Base-by-base conservation (phyloP, 2,329 filamentous ascomycete species). In the Curvularia verruculosa region DNA sequence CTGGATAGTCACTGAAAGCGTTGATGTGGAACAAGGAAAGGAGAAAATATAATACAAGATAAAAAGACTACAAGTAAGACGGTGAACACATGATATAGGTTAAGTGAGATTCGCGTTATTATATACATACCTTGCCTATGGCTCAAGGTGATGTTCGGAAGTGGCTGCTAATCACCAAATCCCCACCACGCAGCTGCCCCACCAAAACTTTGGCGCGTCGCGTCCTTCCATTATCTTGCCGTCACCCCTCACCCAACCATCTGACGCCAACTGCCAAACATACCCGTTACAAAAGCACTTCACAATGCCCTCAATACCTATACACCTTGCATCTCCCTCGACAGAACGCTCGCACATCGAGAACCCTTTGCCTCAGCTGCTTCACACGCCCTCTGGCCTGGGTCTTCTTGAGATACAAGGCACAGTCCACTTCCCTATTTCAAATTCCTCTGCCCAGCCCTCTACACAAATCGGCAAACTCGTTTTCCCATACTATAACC, bases 381-480 rank as follows among this genome's bases (percentile, higher is more conserved):
- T 98, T 15, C 90, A 93, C 67, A 97, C 94, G 0, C 95, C 95
- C 0, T 88, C 90, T 0, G 95, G 95, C 49, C 85, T 97, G 39
- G 94, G 94, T 18, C 83, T 99, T 44, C 82, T 99, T 55, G 95
- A 98, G 79, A 85, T 99, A 13, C 95, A 99, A 81, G 95, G 93
- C 59, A 91, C 87, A 13, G 88, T 99, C 78, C 94, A 96, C 75
- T 81, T 92, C 1, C 88, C 91, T 4, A 78, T 50, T 63, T 87
- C 91, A 7, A 79, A 49, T 63, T 47, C 71, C 5, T 59, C 77
- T 34, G 71, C 74, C 18, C 59, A 72, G 2, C 28, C 65, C 19
- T 59, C 70, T 8, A 85, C 85, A 1, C 77, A 81, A 24, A 82
- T 96, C 62, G 92, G 92, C 29, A 87, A 85, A 54, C 82, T 96